Evolutionary conservation across 1,284 basidiomycete species (phyloP).

Genomic region (Marasmius tenuissimus): DNA sequence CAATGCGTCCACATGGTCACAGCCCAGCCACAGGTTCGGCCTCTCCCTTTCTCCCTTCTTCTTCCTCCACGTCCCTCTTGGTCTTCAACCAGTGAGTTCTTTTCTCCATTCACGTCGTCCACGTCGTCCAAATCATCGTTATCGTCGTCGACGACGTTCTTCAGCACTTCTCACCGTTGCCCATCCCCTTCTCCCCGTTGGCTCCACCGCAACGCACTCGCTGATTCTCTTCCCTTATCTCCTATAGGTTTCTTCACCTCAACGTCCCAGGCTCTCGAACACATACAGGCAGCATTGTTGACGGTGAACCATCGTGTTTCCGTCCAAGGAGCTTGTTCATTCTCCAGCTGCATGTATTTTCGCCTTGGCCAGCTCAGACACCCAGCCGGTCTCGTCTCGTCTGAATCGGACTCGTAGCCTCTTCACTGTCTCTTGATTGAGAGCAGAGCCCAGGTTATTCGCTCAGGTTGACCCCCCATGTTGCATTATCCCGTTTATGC

Average conservation of each 20-base stretch:
- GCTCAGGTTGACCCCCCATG: conserved; percentile 39
- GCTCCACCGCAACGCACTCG: neutral
- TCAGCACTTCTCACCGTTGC: conserved; percentile 14
- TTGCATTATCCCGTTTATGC: conserved; percentile 70
- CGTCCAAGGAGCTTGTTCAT: conserved; percentile 5
- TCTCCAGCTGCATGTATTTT: conserved; percentile 47
- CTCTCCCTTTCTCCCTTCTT: conserved; percentile 14
- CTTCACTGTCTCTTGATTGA: conserved; percentile 19
- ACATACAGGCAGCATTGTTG: conserved; percentile 15
- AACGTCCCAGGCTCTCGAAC: neutral
- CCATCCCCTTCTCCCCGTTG: conserved; percentile 10
- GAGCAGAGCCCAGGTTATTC: conserved; percentile 17
- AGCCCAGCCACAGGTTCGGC: neutral
- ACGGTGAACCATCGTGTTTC: conserved; percentile 25
- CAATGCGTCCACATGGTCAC: neutral
- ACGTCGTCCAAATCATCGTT: conserved; percentile 21
- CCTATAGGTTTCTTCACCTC: conserved; percentile 8
- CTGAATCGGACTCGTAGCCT: conserved; percentile 15
- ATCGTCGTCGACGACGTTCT: conserved; percentile 17
- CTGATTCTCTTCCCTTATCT: conserved; percentile 14
- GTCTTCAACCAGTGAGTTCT: conserved; percentile 12
- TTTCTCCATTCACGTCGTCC: conserved; percentile 22
- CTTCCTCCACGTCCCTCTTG: conserved; percentile 17
- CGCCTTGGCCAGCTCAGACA: conserved; percentile 49
- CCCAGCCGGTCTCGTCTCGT: conserved; percentile 52